Conservation (phyloP, 371 early-diverging fungal genomes). For the Racocetra persica region DNA sequence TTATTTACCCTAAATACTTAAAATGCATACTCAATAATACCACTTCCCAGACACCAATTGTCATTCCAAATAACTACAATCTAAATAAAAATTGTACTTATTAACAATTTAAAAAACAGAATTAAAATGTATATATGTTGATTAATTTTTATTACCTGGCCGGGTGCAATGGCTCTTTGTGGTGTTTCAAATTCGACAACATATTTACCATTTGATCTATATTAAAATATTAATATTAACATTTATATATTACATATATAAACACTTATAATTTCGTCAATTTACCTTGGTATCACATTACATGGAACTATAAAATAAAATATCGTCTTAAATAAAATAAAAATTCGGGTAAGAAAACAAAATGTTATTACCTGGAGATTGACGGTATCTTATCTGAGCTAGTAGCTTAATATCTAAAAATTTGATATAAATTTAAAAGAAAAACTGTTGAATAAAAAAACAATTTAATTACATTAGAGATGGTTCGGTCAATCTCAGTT, state of each 20-base stretch:
- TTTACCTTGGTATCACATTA: conserved; percentile 24
- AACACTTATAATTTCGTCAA: conserved; percentile 13
- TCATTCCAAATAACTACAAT: conserved; percentile 61
- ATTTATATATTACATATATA: conserved; percentile 21
- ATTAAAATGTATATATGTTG: not conserved
- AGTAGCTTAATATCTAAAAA: conserved; percentile 48
- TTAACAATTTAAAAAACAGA: not conserved
- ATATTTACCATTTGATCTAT: conserved; percentile 42
- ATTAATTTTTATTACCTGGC: conserved; percentile 56
- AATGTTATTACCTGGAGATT: conserved; percentile 46
- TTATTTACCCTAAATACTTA: too few species aligned
- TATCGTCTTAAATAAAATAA: not conserved
- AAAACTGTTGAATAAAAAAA: not conserved
- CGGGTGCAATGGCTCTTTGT: conserved; percentile 64
- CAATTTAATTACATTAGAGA: too few species aligned
- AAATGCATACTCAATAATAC: conserved; percentile 51
- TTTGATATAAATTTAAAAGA: not conserved
- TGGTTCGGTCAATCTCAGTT: too few species aligned
- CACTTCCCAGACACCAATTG: conserved; percentile 66
- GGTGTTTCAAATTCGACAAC: conserved; percentile 56
- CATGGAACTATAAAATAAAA: conserved; percentile 46
- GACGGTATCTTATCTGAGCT: conserved; percentile 62
- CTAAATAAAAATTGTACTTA: conserved; percentile 41
- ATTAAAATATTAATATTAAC: conserved; percentile 37
- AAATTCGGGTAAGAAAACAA: not conserved